Evolutionary conservation across 1,284 basidiomycete species (phyloP), one percentile per base, ranked within the genome.

Genomic region (Sporisorium reilianum): DNA sequence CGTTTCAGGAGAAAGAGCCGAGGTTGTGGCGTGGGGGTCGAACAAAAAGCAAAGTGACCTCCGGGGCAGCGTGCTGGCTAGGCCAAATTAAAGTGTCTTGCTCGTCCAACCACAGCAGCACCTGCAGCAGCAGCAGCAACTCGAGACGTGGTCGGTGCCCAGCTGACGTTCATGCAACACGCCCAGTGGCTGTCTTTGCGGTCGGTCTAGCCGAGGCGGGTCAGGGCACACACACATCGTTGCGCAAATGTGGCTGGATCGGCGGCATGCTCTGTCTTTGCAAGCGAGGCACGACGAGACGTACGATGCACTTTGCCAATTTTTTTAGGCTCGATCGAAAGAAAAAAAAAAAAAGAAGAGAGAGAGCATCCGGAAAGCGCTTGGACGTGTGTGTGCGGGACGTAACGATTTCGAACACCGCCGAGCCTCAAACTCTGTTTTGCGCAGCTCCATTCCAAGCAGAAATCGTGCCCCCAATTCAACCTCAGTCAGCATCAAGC

Each of bases 191-290:
- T 46, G 12, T 46, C 7, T 18, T n/a, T 28, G 1, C 16, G 9
- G 26, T n/a, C n/a, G n/a, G n/a, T n/a, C n/a, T n/a, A n/a, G n/a
- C n/a, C n/a, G n/a, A n/a, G n/a, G n/a, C n/a, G 6, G 12, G 18
- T 46, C 45, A 46, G 45, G 45, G 45, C 45, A 28, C 18, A 38
- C 36, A 18, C 26, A 46, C 5, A 26, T 46, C 18, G 32, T 34
- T n/a, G 26, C 45, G 25, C 45, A 28, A 28, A 4, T 18, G 45
- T 46, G 45, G 45, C 45, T 46, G 45, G 26, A 28, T 46, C 45
- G 45, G 26, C 45, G 26, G 45, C 45, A 46, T 5, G 44, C 25
- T 6, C 44, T 38, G 2, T n/a, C n/a, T 36, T 14, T 14, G 16
- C 5, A 46, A 28, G 45, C 16, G 26, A 46, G 25, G 45, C 45